Conservation (phyloP, 768 basidiomycete genomes). For the Lenzites betulinus region DNA sequence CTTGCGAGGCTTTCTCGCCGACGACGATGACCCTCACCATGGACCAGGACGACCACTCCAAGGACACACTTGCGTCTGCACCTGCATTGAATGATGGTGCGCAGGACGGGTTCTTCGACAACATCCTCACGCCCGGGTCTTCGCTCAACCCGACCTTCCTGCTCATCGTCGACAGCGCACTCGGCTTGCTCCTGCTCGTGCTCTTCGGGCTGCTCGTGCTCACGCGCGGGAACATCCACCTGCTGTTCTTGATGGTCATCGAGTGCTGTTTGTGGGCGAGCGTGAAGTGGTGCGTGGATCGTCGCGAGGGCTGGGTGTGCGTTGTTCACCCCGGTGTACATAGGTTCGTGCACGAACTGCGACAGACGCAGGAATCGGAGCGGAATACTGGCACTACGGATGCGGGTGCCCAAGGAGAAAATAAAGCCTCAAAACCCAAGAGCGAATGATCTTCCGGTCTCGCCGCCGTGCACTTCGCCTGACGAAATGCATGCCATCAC, state of each 20-base stretch:
- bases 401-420: too few species aligned
- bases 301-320: background rate
- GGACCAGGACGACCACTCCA: background rate
- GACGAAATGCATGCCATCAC: background rate
- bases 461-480: too few species aligned
- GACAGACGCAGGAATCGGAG: slow-evolving; percentile 14
- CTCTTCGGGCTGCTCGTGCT: slow-evolving; percentile 59
- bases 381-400: too few species aligned
- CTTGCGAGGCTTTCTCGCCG: background rate
- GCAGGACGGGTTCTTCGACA: slow-evolving; percentile 43
- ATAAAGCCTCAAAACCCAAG: slow-evolving; percentile 2
- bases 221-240: slow-evolving; percentile 66
- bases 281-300: slow-evolving; percentile 67
- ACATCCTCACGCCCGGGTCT: slow-evolving; percentile 73
- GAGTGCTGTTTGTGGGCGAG: slow-evolving; percentile 74
- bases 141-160: slow-evolving; percentile 74
- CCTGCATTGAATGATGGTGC: slow-evolving; percentile 4
- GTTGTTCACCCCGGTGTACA: slow-evolving; percentile 29
- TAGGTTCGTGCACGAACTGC: slow-evolving; percentile 33
- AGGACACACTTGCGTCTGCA: background rate
- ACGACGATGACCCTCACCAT: background rate
- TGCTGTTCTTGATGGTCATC: slow-evolving; percentile 66
- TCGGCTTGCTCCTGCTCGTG: slow-evolving; percentile 57
- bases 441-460: background rate
- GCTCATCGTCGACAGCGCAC: slow-evolving; percentile 60